Evolutionary conservation across 2,329 filamentous ascomycete genomes (phyloP).

Genomic region (Xylaria sp.): DNA sequence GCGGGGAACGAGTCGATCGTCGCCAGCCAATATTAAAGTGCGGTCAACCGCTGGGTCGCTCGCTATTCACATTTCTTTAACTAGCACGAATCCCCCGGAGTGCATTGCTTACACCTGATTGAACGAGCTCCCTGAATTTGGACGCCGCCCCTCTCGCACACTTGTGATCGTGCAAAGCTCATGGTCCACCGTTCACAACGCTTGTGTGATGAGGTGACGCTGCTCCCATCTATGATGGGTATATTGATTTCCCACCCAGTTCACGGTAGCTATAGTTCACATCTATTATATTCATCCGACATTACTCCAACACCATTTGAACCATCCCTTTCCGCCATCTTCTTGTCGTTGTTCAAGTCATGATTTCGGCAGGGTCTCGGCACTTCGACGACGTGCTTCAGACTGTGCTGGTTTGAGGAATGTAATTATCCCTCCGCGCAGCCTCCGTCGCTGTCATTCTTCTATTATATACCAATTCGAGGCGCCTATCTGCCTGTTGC

Average conservation of each 20-base stretch:
- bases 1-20: constrained; percentile 53
- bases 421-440: constrained; percentile 50
- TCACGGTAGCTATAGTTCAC: constrained; percentile 39
- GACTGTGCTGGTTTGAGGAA: constrained; percentile 48
- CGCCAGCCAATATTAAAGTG: constrained; percentile 65
- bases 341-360: constrained; percentile 36
- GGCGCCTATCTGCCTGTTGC: background rate
- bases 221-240: constrained; percentile 42
- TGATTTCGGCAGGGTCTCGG: constrained; percentile 41
- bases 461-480: constrained; percentile 9
- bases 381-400: constrained; percentile 40
- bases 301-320: constrained; percentile 39
- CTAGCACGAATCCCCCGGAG: constrained; percentile 41
- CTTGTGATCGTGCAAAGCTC: constrained; percentile 39
- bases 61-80: constrained; percentile 33
- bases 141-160: constrained; percentile 44
- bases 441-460: constrained; percentile 36
- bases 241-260: constrained; percentile 41
- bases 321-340: constrained; percentile 30
- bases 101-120: constrained; percentile 45
- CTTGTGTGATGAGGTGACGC: constrained; percentile 43
- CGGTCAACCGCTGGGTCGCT: constrained; percentile 52
- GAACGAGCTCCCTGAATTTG: constrained; percentile 40
- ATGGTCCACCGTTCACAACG: constrained; percentile 37
- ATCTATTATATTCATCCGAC: constrained; percentile 43